Conservation (phyloP, 2,329 filamentous ascomycete species). For the Cladophialophora psammophila region DNA sequence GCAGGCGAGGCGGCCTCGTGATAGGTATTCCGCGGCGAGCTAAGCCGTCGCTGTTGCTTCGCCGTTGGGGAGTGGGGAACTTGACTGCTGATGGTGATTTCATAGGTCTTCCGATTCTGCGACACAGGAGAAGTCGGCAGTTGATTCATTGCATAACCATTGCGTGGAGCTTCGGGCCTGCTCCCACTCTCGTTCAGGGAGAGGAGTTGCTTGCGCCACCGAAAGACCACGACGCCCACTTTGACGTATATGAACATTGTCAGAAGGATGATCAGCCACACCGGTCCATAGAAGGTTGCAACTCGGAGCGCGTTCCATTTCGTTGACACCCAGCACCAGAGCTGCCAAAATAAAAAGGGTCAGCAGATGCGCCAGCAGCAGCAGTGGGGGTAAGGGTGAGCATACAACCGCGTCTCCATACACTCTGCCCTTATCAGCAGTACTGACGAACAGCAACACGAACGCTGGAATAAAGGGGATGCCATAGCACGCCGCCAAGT, state of each 20-base stretch:
- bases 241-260: conserved; percentile 52
- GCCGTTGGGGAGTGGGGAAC: conserved; percentile 20
- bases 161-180: not conserved
- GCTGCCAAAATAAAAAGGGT: conserved; percentile 44
- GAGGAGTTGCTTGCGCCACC: conserved; percentile 68
- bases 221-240: conserved; percentile 49
- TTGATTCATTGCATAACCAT: conserved; percentile 25
- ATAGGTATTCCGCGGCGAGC: conserved; percentile 18
- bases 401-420: conserved; percentile 74
- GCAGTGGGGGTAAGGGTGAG: conserved; percentile 2
- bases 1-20: conserved; percentile 10
- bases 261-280: conserved; percentile 52
- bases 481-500: conserved; percentile 74
- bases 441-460: conserved; percentile 69
- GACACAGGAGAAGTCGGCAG: conserved; percentile 1
- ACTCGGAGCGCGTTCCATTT: conserved; percentile 77
- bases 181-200: conserved; percentile 22
- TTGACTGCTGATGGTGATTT: conserved; percentile 34
- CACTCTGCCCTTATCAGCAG: conserved; percentile 62
- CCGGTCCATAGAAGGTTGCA: conserved; percentile 70
- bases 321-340: conserved; percentile 81
- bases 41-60: conserved; percentile 4
- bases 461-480: conserved; percentile 74
- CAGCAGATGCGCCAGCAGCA: not conserved
- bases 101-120: conserved; percentile 22